phyloP scores from a whole-genome alignment of 176 grass and related monocot genomes.

The Rhynchospora breviuscula region DNA sequence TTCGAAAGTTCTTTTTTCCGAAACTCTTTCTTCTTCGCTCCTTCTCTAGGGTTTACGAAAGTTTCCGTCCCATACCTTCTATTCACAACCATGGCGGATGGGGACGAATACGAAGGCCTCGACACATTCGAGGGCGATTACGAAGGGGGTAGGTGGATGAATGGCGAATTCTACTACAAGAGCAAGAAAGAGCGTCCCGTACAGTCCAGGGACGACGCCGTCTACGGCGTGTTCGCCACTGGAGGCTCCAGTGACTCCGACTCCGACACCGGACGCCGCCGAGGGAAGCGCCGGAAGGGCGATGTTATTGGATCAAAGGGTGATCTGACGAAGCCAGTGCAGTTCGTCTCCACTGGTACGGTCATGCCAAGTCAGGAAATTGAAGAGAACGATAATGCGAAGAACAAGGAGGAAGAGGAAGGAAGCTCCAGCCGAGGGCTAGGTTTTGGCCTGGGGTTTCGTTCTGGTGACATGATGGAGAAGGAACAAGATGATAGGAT shows the following conservation, averaged over 20 bases:
- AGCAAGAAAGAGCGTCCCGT: conserved; percentile 40
- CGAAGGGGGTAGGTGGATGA: conserved; percentile 64
- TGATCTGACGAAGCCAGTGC: conserved; percentile 20
- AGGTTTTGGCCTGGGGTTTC: conserved; percentile 34
- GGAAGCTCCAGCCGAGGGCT: conserved; percentile 31
- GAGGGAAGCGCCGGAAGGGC: conserved; percentile 4
- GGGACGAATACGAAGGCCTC: conserved; percentile 50
- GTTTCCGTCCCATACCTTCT: not conserved
- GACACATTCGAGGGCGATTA: conserved; percentile 66
- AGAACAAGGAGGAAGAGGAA: conserved; percentile 36
- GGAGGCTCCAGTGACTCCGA: conserved; percentile 26
- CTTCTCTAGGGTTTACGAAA: conserved; percentile 18
- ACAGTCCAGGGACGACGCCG: conserved; percentile 55
- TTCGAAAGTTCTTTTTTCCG: conserved; percentile 9
- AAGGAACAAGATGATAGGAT: conserved; percentile 7
- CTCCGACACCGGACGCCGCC: conserved; percentile 13
- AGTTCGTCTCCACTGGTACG: conserved; percentile 13
- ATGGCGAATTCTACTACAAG: conserved; percentile 62
- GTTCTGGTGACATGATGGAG: not conserved
- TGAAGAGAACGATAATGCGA: conserved; percentile 48
- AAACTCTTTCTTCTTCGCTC: conserved; percentile 3
- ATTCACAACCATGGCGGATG: conserved; percentile 43
- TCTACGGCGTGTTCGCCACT: conserved; percentile 42
- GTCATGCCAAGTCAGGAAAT: conserved; percentile 32
- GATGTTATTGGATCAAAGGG: conserved; percentile 3